Evolutionary conservation across 2,329 filamentous ascomycete species (phyloP), one percentile per base, ranked within the genome.

Genomic region (Saccharata proteae): DNA sequence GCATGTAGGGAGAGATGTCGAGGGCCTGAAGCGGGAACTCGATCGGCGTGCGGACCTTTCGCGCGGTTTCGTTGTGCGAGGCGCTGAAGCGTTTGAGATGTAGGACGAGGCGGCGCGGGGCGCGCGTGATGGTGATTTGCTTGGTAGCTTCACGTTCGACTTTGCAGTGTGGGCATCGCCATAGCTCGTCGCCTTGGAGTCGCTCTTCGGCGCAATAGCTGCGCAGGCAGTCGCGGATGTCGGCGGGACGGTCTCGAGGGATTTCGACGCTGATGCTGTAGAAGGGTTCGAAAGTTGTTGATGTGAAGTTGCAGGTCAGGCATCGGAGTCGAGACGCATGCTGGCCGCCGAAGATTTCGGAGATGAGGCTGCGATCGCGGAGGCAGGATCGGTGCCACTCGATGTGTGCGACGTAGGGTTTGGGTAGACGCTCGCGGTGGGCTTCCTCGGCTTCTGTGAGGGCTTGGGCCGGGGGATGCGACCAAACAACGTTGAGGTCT

Each of bases 51-150:
- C 73, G 71, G 32, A 80, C 71, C 58, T 93, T 93, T 34, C 66
- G 57, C 32, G 69, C 67, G 34, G 62, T 65, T 37, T 68, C 66
- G 11, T 57, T 67, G 41, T 62, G 67, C 23, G 64, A 67, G 4
- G 70, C 68, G 10, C 65, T 67, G 52, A 79, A 80, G 4, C 77
- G 74, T 47, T 82, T 80, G 54, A 93, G 75, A 40, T 78, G 74
- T 12, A 93, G 61, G 34, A 85, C 80, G 6, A 94, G 64, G 35
- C 85, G 74, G 31, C 82, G 74, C 0, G 88, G 85, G 16, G 85
- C 73, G 6, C 83, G 75, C 6, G 79, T 85, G 36, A 92, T 71
- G 28, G 74, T 78, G 36, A 80, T 73, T 39, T 74, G 74, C 46
- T 82, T 82, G 18, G 69, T 74, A 4, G 74, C 79, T 38, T 73